Base-by-base conservation (phyloP, 305 asterid genomes). In the Solanum hybrid region DNA sequence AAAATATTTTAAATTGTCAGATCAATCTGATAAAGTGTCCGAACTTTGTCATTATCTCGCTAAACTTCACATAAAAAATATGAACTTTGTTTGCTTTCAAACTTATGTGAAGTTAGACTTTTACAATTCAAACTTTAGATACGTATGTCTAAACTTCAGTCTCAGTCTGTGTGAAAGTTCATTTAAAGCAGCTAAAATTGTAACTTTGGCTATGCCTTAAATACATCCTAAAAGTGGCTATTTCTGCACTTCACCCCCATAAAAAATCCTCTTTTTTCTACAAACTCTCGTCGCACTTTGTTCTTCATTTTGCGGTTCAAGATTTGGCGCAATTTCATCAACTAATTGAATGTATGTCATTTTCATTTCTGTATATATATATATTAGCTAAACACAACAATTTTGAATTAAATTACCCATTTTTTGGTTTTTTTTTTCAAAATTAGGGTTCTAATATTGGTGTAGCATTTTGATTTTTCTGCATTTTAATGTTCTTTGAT, bases 311-410 rank as follows among this genome's bases (percentile, higher is more conserved):
- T 60, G 36, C 35, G 13, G 51, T 86, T 3, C 11, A 66, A 71
- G 34, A 36, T 71, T n/a, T 71, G 56, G 46, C 88, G 14, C 36
- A 64, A 60, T 75, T 86, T 71, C 88, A 76, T 76, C 81, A 76
- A 76, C 2, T 32, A 76, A 76, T 17, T 16, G 14, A 77, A 10
- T 24, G 84, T 35, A 32, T 78, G 16, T 10, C 1, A 5, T 17
- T 22, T 22, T 78, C 51, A 78, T 78, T 35, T 36, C 29, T 77
- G 5, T 3, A 20, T 34, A 14, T 73, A 72, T 73, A 60, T 60
- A 4, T 76, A 60, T 86, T 66, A 27, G 24, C 35, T 11, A 2
- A 78, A 34, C 5, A 35, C 17, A 34, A 78, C 2, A 5, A 86
- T 22, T 64, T 86, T 35, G 42, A 32, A 7, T 32, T 66, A 26